Conservation (phyloP, 805 yeast species). For the Kluyveromyces aestuarii region DNA sequence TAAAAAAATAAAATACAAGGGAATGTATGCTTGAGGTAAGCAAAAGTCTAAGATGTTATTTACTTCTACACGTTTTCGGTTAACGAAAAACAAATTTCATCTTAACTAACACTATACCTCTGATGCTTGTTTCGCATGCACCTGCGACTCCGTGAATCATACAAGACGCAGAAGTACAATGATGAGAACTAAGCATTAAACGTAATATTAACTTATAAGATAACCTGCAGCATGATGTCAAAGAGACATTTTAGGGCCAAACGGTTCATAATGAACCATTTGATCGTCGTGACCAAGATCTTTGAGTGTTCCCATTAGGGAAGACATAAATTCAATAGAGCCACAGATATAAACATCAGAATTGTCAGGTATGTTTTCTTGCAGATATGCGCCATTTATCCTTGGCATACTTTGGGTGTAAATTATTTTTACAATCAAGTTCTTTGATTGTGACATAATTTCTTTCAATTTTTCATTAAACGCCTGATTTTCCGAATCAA, state of each 20-base stretch:
- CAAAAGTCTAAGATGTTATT: too few relatives aligned
- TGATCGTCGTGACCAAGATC: constrained; percentile 16
- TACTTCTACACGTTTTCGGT: too few relatives aligned
- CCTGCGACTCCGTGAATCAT: too few relatives aligned
- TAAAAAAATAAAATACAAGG: too few relatives aligned
- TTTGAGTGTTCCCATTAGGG: constrained; percentile 16
- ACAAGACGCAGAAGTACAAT: too few relatives aligned
- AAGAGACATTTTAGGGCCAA: constrained; percentile 28
- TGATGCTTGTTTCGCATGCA: too few relatives aligned
- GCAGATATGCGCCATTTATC: constrained; percentile 17
- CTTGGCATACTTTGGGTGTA: constrained; percentile 19
- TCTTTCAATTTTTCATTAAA: constrained; percentile 18
- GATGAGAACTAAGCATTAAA: too few relatives aligned
- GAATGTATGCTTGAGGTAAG: too few relatives aligned
- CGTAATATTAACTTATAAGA: too few relatives aligned
- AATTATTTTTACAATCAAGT: constrained; percentile 11
- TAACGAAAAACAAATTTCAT: too few relatives aligned
- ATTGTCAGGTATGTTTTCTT: constrained; percentile 17
- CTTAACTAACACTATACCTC: too few relatives aligned
- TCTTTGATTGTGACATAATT: constrained; percentile 10
- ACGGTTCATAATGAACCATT: constrained; percentile 26
- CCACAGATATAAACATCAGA: constrained; percentile 28
- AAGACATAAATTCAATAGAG: constrained; percentile 22
- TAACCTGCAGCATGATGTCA: neutral
- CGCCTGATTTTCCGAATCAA: constrained; percentile 16